phyloP scores from a whole-genome alignment of 2,329 filamentous ascomycete genomes.

The Camptophora hylomeconis region DNA sequence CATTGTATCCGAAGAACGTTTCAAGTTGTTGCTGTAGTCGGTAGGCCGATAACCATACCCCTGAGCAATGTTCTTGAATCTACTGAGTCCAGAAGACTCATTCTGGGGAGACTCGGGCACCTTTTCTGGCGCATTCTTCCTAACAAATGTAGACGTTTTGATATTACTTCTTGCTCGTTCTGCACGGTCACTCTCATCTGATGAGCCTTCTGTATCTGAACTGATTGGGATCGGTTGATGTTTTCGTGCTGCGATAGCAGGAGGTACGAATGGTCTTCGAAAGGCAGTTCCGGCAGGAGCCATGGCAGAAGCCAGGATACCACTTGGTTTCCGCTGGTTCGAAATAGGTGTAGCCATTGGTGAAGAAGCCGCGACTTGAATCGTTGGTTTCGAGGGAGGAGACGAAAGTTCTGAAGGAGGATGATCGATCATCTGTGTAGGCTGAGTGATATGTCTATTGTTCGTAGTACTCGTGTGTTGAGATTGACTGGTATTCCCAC shows the following conservation, averaged over 20 bases:
- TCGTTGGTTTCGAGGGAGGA: conserved; percentile 27
- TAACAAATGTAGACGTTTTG: conserved; percentile 36
- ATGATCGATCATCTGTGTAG: conserved; percentile 44
- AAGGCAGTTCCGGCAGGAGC: conserved; percentile 62
- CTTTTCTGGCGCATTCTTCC: conserved; percentile 23
- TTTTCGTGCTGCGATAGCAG: conserved; percentile 41
- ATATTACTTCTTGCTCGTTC: conserved; percentile 41
- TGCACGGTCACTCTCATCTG: conserved; percentile 43
- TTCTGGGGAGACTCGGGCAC: conserved; percentile 28
- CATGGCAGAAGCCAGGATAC: conserved; percentile 48
- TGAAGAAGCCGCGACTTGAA: conserved; percentile 86
- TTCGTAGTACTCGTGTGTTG: not conserved
- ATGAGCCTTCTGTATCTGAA: conserved; percentile 50
- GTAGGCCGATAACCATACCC: conserved; percentile 30
- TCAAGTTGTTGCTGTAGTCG: conserved; percentile 13
- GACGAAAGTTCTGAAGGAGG: conserved; percentile 16
- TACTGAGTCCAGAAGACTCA: conserved; percentile 18
- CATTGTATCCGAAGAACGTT: conserved; percentile 32
- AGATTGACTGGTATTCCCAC: not conserved
- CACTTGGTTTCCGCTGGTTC: conserved; percentile 22
- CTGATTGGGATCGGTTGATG: conserved; percentile 42
- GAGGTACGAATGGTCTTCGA: conserved; percentile 35
- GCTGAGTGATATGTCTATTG: conserved; percentile 36
- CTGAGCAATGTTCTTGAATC: conserved; percentile 32
- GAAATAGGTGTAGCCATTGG: conserved; percentile 43